These are phyloP conservation scores for Perkinsus chesapeaki DNA, from an alignment of 169 alveolate species.

Conservation along the genomic window DNA sequence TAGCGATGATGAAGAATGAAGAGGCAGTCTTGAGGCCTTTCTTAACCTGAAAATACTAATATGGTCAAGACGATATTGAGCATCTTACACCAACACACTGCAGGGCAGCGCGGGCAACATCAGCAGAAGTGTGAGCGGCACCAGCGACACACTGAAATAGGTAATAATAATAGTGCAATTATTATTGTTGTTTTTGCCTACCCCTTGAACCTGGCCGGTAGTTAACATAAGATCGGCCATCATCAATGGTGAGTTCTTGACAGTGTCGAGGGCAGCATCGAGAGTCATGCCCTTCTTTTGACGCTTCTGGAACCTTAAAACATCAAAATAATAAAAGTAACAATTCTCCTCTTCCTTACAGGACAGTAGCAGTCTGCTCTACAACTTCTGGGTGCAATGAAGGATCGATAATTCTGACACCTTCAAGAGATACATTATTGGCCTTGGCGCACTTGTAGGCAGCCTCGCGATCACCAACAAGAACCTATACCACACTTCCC, in stretches of 20 bases:
- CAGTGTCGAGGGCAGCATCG: background rate
- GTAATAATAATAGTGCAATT: background rate
- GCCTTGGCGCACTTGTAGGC: constrained; percentile 2
- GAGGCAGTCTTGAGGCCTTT: background rate
- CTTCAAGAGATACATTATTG: background rate
- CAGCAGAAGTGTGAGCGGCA: background rate
- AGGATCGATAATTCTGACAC: background rate
- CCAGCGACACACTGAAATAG: background rate
- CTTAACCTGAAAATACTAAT: background rate
- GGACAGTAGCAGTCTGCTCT: background rate
- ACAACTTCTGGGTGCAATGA: background rate
- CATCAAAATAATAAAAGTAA: background rate
- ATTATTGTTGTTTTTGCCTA: background rate
- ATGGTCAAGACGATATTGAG: background rate
- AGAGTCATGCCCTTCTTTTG: background rate
- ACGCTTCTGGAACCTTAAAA: background rate
- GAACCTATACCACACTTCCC: background rate
- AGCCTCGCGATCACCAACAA: background rate
- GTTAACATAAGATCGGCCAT: background rate
- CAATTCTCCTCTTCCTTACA: background rate
- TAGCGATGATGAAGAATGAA: background rate
- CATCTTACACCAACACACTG: background rate
- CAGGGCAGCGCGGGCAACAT: background rate
- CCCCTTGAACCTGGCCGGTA: background rate
- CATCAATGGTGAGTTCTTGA: background rate